Percentiles rank a stretch among this genome's conserved stretches.
phyloP scores from a whole-genome alignment of 257 asterid species.

The Anisodus acutangulus region DNA sequence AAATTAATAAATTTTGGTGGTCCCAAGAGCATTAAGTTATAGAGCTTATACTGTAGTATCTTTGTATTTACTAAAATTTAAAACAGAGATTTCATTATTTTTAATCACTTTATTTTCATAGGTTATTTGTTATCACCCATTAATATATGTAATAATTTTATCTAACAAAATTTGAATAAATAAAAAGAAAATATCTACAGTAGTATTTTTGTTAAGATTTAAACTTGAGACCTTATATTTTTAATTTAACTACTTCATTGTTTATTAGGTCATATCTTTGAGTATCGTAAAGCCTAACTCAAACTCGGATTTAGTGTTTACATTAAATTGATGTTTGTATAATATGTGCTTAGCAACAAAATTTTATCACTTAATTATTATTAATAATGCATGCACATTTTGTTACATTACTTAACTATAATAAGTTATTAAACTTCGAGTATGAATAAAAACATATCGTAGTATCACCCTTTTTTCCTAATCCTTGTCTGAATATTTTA shows the following conservation, averaged over 20 bases:
- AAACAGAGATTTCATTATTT: neutral
- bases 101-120: neutral
- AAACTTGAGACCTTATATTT: neutral
- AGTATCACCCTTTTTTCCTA: neutral
- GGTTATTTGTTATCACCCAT: neutral
- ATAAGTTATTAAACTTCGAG: neutral
- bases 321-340: neutral
- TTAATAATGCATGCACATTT: neutral
- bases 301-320: neutral
- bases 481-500: constrained; percentile 28
- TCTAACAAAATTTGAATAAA: neutral
- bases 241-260: neutral
- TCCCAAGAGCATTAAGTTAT: too few relatives aligned
- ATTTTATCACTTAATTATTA: neutral
- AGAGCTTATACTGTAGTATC: too few relatives aligned
- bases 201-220: neutral
- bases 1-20: too few relatives aligned
- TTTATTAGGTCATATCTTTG: neutral
- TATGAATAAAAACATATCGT: neutral
- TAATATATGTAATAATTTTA: neutral
- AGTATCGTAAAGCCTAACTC: neutral
- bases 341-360: neutral
- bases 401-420: neutral
- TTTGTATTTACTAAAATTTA: neutral
- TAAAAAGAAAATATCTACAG: neutral